These are phyloP conservation scores for Fusarium chlamydosporum DNA, from an alignment of 2,329 filamentous ascomycete genomes.

Conservation along the genomic window DNA sequence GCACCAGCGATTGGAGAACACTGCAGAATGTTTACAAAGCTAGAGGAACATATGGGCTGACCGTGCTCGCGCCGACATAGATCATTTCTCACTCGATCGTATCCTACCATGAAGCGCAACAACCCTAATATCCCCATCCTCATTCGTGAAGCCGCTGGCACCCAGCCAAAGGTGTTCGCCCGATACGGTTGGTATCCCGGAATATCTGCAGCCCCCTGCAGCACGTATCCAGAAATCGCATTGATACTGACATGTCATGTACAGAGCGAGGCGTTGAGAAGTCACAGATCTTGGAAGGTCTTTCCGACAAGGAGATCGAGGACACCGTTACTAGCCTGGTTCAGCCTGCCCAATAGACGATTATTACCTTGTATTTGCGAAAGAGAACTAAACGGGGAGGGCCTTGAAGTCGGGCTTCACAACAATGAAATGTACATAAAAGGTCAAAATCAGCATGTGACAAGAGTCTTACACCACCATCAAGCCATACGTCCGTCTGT, in stretches of 20 bases:
- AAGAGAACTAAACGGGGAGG: slow-evolving; percentile 11
- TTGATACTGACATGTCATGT: slow-evolving; percentile 24
- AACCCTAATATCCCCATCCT: slow-evolving; percentile 95
- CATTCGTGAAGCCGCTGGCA: slow-evolving; percentile 90
- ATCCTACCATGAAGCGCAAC: slow-evolving; percentile 99
- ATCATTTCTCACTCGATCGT: slow-evolving; percentile 89
- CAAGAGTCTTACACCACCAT: slow-evolving; percentile 44
- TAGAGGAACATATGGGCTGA: slow-evolving; percentile 29
- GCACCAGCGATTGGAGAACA: neutral
- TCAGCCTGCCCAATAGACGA: slow-evolving; percentile 54
- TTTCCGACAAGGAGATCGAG: slow-evolving; percentile 73
- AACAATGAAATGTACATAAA: slow-evolving; percentile 49
- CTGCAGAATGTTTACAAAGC: neutral
- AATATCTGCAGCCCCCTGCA: neutral
- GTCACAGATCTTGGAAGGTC: slow-evolving; percentile 69
- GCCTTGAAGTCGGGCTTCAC: slow-evolving; percentile 11
- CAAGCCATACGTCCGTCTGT: slow-evolving; percentile 10
- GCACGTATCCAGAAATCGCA: neutral
- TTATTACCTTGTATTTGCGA: slow-evolving; percentile 6
- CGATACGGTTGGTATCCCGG: slow-evolving; percentile 79
- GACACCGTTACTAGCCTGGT: slow-evolving; percentile 69
- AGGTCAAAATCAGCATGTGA: slow-evolving; percentile 42
- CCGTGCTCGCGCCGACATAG: slow-evolving; percentile 62
- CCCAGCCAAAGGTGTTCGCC: slow-evolving; percentile 88
- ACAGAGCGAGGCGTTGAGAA: slow-evolving; percentile 70